Base-by-base conservation (phyloP, 129 eudicot species). In the Chrysanthemum makinoi region DNA sequence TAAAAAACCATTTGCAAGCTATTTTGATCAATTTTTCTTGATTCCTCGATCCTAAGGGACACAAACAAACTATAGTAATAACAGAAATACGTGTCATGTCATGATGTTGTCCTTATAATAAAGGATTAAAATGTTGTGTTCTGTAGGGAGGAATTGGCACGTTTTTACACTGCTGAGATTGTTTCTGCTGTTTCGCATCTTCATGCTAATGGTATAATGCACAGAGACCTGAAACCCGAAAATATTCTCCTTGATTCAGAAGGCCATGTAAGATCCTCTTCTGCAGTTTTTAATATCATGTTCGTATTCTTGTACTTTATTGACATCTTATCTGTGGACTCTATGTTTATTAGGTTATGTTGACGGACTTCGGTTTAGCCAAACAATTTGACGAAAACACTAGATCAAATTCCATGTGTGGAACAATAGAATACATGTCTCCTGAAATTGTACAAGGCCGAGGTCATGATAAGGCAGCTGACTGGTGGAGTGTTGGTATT, bases 401-500 rank as follows among this genome's bases (percentile, higher is more conserved):
- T 68, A 84, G 89, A 53, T 83, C 97, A 52, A 90, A 90, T 77
- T 90, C 97, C 26, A 79, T 90, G 86, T 87, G 97, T 75, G 97
- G 97, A 72, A 90, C 97, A 1, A 35, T 87, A 30, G 97, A 90
- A 50, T 90, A 90, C 69, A 90, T 90, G 97, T 74, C 97, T 6
- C 97, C 91, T 15, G 97, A 90, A 82, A 87, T 90, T 77, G 72
- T 90, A 63, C 88, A 83, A 49, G 97, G 95, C 64, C 79, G 83
- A 72, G 97, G 89, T 68, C 97, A 90, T 70, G 89, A 90, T 61
- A 90, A 87, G 84, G 97, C 95, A 28, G 97, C 95, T 48, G 95
- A 90, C 62, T 90, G 97, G 97, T 90, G 97, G 97, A 90, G 97
- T 75, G 89, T 90, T 44, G 97, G 97, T 39, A 78, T 90, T 61